Evolutionary conservation across 2,329 filamentous ascomycete species (phyloP).

Genomic region (Epichloe elymi): DNA sequence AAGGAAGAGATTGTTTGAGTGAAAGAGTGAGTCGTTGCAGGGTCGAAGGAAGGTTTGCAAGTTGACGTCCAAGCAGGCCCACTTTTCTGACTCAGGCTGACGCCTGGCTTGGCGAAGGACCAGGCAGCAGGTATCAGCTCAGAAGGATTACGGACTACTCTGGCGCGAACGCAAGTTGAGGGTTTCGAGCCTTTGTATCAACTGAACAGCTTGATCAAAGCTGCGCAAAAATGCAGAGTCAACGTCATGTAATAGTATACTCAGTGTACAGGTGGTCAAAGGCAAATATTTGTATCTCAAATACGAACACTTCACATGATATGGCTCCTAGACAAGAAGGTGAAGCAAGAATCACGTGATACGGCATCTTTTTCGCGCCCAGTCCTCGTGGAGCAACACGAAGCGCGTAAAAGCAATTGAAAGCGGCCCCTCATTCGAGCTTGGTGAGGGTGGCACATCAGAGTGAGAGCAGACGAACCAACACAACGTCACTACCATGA

Average conservation of each 20-base stretch:
- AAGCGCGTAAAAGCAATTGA: slow-evolving; percentile 6
- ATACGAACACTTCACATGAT: too few relatives aligned
- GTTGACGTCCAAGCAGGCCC: slow-evolving; percentile 11
- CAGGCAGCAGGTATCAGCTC: not conserved
- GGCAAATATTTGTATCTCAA: too few relatives aligned
- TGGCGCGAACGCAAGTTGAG: too few relatives aligned
- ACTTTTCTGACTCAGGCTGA: not conserved
- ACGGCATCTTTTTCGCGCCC: slow-evolving; percentile 18
- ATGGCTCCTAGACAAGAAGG: too few relatives aligned
- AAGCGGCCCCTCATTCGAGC: not conserved
- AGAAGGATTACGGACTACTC: too few relatives aligned
- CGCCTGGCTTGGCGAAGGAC: not conserved
- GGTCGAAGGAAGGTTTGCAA: slow-evolving; percentile 2
- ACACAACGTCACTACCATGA: not conserved
- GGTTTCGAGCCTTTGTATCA: too few relatives aligned
- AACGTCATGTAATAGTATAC: too few relatives aligned
- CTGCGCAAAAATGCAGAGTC: too few relatives aligned
- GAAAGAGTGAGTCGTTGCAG: not conserved
- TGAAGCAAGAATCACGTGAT: slow-evolving; percentile 13
- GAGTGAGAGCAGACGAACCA: not conserved
- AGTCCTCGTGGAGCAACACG: not conserved
- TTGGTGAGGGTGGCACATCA: not conserved
- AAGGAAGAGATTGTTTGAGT: not conserved
- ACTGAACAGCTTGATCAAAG: not conserved
- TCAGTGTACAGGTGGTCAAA: too few relatives aligned